Conservation (phyloP, 2,329 filamentous ascomycete genomes). For the Calonectria hawksworthii region DNA sequence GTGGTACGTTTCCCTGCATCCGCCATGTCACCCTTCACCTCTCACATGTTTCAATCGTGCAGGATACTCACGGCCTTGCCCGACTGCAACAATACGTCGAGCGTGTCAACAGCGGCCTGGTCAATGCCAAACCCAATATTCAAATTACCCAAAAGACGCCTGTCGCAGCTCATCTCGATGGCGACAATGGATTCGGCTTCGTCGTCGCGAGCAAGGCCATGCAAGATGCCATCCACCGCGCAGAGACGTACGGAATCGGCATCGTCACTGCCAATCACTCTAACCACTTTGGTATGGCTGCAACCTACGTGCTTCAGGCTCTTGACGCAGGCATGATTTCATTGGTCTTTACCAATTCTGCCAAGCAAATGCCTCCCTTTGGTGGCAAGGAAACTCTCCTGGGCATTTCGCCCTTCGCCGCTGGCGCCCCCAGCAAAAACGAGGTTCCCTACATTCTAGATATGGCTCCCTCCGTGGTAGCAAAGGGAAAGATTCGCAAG, state of each 20-base stretch:
- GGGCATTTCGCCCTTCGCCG: conserved; percentile 27
- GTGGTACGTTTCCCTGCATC: conserved; percentile 6
- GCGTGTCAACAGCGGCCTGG: conserved; percentile 24
- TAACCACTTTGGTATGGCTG: conserved; percentile 33
- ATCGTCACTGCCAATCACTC: conserved; percentile 27
- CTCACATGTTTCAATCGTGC: neutral
- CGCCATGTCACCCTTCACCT: neutral
- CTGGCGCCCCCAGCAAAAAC: conserved; percentile 25
- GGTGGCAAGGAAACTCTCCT: conserved; percentile 30
- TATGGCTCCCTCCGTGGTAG: conserved; percentile 28
- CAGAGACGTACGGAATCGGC: conserved; percentile 27
- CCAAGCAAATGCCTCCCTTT: conserved; percentile 30
- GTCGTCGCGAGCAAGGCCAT: conserved; percentile 27
- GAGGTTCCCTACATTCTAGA: conserved; percentile 28
- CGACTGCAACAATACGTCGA: conserved; percentile 28
- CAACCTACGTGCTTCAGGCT: conserved; percentile 27
- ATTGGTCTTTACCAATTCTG: conserved; percentile 30
- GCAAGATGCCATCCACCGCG: conserved; percentile 25
- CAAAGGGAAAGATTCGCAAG: conserved; percentile 28
- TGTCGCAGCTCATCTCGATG: conserved; percentile 27
- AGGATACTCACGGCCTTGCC: conserved; percentile 29
- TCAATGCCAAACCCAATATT: conserved; percentile 25
- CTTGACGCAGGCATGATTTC: conserved; percentile 27
- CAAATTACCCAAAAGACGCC: conserved; percentile 26
- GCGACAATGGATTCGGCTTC: conserved; percentile 30